phyloP scores from a whole-genome alignment of 805 yeast species.

The Saccharomyces cerevisiae region DNA sequence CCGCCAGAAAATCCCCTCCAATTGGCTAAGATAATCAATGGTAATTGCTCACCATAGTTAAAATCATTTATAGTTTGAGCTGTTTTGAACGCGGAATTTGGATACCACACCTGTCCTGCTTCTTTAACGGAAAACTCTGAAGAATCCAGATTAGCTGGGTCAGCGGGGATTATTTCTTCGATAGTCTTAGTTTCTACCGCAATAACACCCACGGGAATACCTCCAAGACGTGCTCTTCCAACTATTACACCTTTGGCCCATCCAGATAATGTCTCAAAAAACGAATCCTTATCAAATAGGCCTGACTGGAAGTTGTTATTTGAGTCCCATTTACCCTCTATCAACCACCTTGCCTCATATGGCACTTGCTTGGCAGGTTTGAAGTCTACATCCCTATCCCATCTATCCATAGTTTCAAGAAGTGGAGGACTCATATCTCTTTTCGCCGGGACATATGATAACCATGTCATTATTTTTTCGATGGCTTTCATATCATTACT shows the following conservation, averaged over 20 bases:
- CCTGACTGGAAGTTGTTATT: slow-evolving; percentile 66
- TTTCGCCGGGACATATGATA: slow-evolving; percentile 83
- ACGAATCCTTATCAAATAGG: slow-evolving; percentile 79
- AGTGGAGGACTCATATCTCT: slow-evolving; percentile 83
- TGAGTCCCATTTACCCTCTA: slow-evolving; percentile 45
- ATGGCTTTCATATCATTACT: slow-evolving; percentile 91
- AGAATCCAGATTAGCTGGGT: slow-evolving; percentile 92
- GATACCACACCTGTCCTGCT: slow-evolving; percentile 99
- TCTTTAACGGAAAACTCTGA: slow-evolving; percentile 78
- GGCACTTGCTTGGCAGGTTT: slow-evolving; percentile 61
- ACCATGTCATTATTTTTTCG: slow-evolving; percentile 85
- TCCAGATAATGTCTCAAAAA: slow-evolving; percentile 89
- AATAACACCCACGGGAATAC: slow-evolving; percentile 94
- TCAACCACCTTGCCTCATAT: slow-evolving; percentile 88
- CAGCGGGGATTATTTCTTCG: slow-evolving; percentile 87
- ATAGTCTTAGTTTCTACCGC: slow-evolving; percentile 85
- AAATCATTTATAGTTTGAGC: slow-evolving; percentile 95
- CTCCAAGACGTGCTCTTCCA: slow-evolving; percentile 95
- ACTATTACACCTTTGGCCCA: slow-evolving; percentile 98
- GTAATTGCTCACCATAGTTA: slow-evolving; percentile 93
- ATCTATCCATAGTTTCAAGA: slow-evolving; percentile 63
- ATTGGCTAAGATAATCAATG: slow-evolving; percentile 90
- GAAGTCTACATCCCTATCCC: slow-evolving; percentile 88
- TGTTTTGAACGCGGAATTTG: slow-evolving; percentile 95
- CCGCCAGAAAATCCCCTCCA: slow-evolving; percentile 99